Evolutionary conservation across 2,329 filamentous ascomycete genomes (phyloP), one percentile per base, ranked within the genome.

Genomic region (Graphiopsis chlorocephala): DNA sequence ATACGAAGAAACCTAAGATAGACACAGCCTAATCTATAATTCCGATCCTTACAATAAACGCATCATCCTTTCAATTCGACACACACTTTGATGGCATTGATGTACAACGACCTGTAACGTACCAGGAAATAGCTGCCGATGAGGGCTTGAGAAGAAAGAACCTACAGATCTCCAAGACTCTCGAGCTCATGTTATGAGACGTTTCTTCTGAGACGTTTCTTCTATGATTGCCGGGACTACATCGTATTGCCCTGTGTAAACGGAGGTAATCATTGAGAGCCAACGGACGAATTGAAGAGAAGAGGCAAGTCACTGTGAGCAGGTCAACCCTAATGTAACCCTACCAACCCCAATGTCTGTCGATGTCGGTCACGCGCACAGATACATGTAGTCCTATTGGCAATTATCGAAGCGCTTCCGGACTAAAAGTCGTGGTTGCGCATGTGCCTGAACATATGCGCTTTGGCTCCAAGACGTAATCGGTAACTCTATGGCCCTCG

Each of bases 21-120:
- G 50, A 55, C 28, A 55, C 50, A 55, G 25, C 50, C 28, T 55
- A 55, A 55, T 55, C 50, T 29, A 33, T 55, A 55, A 55, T 45
- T 31, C 25, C 47, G 26, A 26, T 50, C 47, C 47, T 50, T 50
- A 50, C 47, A 28, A 23, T 50, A 28, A 12, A 45, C 6, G 12
- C 38, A 11, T 45, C 3, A 2, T 45, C 8, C 1, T 8, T 5
- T 20, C 38, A 45, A 2, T 42, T 20, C 1, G 10, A 38, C 17
- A 6, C 38, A 20, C 6, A 42, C 11, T 42, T 20, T 8, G 5
- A n/a, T 38, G 15, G n/a, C 35, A 38, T 38, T 15, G n/a, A 4
- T 38, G 1, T 42, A n/a, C 35, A 42, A 3, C 1, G 35, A n/a
- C 35, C 7, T 2, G 35, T 6, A 20, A 20, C 17, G n/a, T n/a